These are phyloP conservation scores for Kazachstania bromeliacearum DNA, from an alignment of 805 yeast species.

Conservation along the genomic window DNA sequence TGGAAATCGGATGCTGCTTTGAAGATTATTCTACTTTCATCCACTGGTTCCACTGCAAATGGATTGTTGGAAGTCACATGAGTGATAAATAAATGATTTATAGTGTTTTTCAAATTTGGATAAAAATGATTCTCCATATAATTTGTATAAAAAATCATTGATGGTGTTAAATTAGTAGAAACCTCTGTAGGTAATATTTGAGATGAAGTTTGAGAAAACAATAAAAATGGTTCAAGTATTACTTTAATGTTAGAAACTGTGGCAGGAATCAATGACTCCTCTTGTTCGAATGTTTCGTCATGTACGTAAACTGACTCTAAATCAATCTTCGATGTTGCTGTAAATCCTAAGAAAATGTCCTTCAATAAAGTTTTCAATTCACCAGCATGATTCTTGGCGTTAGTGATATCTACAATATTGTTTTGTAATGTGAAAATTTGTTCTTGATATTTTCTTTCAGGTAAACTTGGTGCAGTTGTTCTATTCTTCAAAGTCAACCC, in stretches of 20 bases:
- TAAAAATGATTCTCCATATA: slow-evolving; percentile 60
- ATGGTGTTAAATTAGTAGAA: slow-evolving; percentile 19
- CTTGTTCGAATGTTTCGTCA: slow-evolving; percentile 47
- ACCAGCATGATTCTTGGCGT: slow-evolving; percentile 29
- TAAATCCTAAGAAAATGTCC: slow-evolving; percentile 65
- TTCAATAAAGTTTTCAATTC: slow-evolving; percentile 40
- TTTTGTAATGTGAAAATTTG: slow-evolving; percentile 20
- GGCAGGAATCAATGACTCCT: slow-evolving; percentile 58
- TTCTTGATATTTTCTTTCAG: slow-evolving; percentile 6
- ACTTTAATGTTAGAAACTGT: slow-evolving; percentile 73
- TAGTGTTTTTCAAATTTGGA: slow-evolving; percentile 50
- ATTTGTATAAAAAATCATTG: slow-evolving; percentile 43
- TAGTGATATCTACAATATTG: slow-evolving; percentile 19
- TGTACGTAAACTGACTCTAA: slow-evolving; percentile 43
- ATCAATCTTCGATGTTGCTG: slow-evolving; percentile 29
- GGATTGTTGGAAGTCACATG: slow-evolving; percentile 35
- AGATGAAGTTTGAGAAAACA: slow-evolving; percentile 54
- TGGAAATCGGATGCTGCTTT: slow-evolving; percentile 25
- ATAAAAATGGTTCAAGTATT: slow-evolving; percentile 60
- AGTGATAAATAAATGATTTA: slow-evolving; percentile 44
- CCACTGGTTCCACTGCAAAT: slow-evolving; percentile 29
- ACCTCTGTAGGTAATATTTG: slow-evolving; percentile 30
- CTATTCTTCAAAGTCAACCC: slow-evolving; percentile 1
- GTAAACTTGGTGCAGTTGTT: slow-evolving; percentile 9
- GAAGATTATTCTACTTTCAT: slow-evolving; percentile 25